Evolutionary conservation across 1,139 yeast species (phyloP), one percentile per base, ranked within the genome.

Genomic region (Martiniozyma asiatica): DNA sequence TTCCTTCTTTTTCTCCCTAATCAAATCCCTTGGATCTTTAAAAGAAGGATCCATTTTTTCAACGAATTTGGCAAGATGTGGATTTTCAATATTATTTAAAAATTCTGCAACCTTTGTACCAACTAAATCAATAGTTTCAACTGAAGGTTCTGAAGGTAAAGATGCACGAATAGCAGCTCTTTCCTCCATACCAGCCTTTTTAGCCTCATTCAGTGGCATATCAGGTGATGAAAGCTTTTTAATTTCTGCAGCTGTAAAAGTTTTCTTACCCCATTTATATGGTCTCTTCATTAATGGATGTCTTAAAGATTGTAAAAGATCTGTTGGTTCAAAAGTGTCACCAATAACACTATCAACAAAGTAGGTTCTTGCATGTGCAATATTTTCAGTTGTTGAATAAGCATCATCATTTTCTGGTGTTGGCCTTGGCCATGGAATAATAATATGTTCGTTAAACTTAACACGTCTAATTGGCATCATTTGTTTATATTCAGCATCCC

Each of bases 401-500:
- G 55, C 55, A 31, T 79, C 82, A 34, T 74, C 80, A 41, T 67
- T 68, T n/a, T 61, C 57, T 7, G 65, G 62, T 22, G 73, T 76
- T 2, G 94, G 94, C 41, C 72, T 68, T 25, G 97, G 97, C 93
- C 94, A 87, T 34, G 97, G 96, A 32, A 87, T 73, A 28, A 73
- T 71, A 35, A 82, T 59, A 29, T 68, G 63, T 25, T 70, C 69
- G 21, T 60, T 59, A 44, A 82, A 85, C 42, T 67, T 71, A 11
- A 87, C 84, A 41, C 72, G 69, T 56, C 97, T 71, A 39, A 68
- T 68, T 14, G 94, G 94, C 60, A 84, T 59, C 65, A 79, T 69
- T 48, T 65, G 63, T 51, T 75, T 77, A 53, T 78, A 75, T 43
- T 79, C 72, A 30, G 70, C 72, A 50, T 85, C 94, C 53, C 68